Conservation (phyloP, 257 asterid genomes). For the Cordia subcordata region DNA sequence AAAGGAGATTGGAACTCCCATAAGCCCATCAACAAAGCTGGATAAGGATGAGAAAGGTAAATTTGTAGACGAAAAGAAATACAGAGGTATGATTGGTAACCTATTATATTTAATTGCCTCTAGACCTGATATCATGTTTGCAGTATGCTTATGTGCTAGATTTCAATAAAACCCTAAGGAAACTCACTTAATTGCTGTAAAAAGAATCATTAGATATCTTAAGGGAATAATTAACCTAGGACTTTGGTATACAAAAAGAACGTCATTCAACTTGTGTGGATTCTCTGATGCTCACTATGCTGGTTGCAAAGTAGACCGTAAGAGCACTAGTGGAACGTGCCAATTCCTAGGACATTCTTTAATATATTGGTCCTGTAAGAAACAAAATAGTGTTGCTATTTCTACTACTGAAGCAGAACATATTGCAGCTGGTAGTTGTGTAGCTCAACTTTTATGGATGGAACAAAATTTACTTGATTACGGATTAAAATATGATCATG, state of each 20-base stretch:
- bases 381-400: not conserved
- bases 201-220: slow-evolving; percentile 2
- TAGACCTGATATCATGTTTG: not conserved
- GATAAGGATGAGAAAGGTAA: not conserved
- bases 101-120: not conserved
- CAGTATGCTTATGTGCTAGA: not conserved
- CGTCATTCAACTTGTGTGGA: not conserved
- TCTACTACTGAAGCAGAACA: not conserved
- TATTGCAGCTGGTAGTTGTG: not conserved
- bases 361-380: not conserved
- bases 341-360: too few relatives aligned
- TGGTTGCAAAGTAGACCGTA: too few relatives aligned
- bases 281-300: too few relatives aligned
- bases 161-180: not conserved
- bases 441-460: not conserved
- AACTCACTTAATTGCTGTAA: not conserved
- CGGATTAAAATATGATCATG: not conserved
- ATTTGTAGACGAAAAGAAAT: not conserved
- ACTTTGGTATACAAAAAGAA: too few relatives aligned
- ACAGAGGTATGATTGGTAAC: not conserved
- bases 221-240: not conserved
- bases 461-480: not conserved
- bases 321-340: too few relatives aligned
- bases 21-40: not conserved
- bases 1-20: not conserved